Evolutionary conservation across 306 rosid genomes (phyloP), one percentile per base, ranked within the genome.

Genomic region (Quillaja saponaria): DNA sequence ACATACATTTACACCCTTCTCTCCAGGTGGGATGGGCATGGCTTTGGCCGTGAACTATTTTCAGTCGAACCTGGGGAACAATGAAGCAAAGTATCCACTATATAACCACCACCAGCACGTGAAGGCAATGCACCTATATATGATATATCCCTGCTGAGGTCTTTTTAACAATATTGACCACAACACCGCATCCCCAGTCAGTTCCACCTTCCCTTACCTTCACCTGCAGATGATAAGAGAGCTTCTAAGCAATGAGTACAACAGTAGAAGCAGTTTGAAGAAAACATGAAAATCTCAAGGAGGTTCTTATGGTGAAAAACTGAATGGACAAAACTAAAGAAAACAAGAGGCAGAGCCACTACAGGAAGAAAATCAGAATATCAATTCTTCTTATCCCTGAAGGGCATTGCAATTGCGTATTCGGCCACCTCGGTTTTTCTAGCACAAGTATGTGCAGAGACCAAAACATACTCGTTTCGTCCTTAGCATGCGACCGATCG

Each of bases 111-210:
- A 68, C 95, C 86, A 67, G 82, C 84, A 15, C 70, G 80, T 7
- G 76, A 72, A 11, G 79, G 51, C 45, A 60, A 49, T 37, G 64
- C 13, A 19, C 78, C 74, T 38, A n/a, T n/a, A n/a, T n/a, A n/a
- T n/a, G n/a, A n/a, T n/a, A n/a, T n/a, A 17, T 63, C 31, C 77
- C 79, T 0, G 78, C 60, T 47, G 95, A 73, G n/a, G 95, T 90
- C 76, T 81, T 86, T 85, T 86, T 92, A 33, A 92, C 80, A 71
- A 92, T 88, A 63, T 92, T 92, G 58, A 92, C 98, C 34, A 89
- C 98, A 76, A 92, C 95, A 67, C 96, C 98, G 96, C 98, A 92
- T 60, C 98, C 96, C 98, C 98, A 92, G 70, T 92, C 98, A 65
- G 95, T 89, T 46, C 96, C 89, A 13, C 98, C 98, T 79, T 92